phyloP scores from a whole-genome alignment of 768 basidiomycete species.

The Sarcodon aspratus region DNA sequence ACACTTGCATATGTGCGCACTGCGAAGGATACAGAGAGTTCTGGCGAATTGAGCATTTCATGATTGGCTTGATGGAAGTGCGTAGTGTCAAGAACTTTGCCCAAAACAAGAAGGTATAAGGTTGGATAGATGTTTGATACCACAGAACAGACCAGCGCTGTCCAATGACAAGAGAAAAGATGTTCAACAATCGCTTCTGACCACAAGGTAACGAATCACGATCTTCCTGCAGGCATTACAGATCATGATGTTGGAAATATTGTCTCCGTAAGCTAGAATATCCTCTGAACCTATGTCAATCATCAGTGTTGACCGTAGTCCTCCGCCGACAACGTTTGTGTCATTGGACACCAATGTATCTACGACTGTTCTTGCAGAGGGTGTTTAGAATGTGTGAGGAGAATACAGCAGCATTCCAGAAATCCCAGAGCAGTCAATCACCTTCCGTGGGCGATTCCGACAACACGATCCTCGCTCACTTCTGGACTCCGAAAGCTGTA shows the following conservation, averaged over 20 bases:
- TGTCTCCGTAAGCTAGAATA: conserved; percentile 13
- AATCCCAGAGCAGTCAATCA: conserved; percentile 13
- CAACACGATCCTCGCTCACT: conserved; percentile 73
- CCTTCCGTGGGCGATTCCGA: conserved; percentile 71
- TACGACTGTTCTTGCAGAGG: conserved; percentile 80
- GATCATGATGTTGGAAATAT: conserved; percentile 50
- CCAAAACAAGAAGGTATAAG: conserved; percentile 61
- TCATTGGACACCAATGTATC: conserved; percentile 86
- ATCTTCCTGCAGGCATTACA: conserved; percentile 96
- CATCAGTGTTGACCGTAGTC: neutral
- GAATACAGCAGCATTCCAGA: neutral
- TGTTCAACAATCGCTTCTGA: conserved; percentile 4
- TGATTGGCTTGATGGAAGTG: conserved; percentile 85
- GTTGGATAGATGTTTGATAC: conserved; percentile 62
- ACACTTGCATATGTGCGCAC: conserved; percentile 93
- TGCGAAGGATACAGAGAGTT: conserved; percentile 58
- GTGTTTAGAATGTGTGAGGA: conserved; percentile 39
- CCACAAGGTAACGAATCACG: neutral
- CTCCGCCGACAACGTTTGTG: conserved; percentile 51
- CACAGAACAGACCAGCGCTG: conserved; percentile 88
- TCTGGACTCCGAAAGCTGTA: conserved; percentile 62
- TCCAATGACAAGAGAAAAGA: conserved; percentile 28
- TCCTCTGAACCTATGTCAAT: conserved; percentile 20
- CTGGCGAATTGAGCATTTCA: conserved; percentile 41
- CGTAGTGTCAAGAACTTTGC: conserved; percentile 75